A percentile compares a stretch with the other conserved stretches of the same genome.
Evolutionary conservation across 345 rosid species (phyloP).

Genomic region (Jatropha curcas): DNA sequence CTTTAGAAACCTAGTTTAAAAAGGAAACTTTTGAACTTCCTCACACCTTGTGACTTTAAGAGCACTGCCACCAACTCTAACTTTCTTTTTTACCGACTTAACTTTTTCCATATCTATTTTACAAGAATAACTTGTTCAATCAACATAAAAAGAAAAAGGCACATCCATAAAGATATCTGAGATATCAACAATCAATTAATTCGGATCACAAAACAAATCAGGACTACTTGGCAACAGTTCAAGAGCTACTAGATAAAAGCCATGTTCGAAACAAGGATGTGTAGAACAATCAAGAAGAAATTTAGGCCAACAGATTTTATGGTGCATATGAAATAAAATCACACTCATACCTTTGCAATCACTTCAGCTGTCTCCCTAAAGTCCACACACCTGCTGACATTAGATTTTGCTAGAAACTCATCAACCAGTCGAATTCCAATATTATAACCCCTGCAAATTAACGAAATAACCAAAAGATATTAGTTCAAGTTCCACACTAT

Average conservation of each 20-base stretch:
- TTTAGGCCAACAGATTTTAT: background rate
- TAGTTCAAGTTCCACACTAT: background rate
- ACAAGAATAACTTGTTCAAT: background rate
- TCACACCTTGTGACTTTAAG: too few relatives aligned
- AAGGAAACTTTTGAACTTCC: too few relatives aligned
- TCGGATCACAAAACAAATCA: background rate
- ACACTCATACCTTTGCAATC: slow-evolving; percentile 73
- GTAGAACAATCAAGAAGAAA: background rate
- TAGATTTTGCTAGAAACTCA: slow-evolving; percentile 88
- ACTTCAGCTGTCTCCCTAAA: slow-evolving; percentile 89
- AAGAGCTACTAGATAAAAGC: background rate
- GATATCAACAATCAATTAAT: background rate
- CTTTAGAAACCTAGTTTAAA: too few relatives aligned
- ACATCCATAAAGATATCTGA: background rate
- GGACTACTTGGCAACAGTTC: background rate
- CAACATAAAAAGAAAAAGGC: background rate
- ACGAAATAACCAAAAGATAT: background rate
- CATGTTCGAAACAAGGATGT: background rate
- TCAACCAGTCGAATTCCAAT: slow-evolving; percentile 82
- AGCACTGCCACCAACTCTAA: too few relatives aligned
- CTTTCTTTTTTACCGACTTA: background rate
- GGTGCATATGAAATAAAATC: background rate
- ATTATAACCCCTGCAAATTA: slow-evolving; percentile 77
- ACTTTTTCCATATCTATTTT: background rate
- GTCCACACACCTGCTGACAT: slow-evolving; percentile 82